Evolutionary conservation across 768 basidiomycete genomes (phyloP).

Genomic region (Pulveroboletus sp.): DNA sequence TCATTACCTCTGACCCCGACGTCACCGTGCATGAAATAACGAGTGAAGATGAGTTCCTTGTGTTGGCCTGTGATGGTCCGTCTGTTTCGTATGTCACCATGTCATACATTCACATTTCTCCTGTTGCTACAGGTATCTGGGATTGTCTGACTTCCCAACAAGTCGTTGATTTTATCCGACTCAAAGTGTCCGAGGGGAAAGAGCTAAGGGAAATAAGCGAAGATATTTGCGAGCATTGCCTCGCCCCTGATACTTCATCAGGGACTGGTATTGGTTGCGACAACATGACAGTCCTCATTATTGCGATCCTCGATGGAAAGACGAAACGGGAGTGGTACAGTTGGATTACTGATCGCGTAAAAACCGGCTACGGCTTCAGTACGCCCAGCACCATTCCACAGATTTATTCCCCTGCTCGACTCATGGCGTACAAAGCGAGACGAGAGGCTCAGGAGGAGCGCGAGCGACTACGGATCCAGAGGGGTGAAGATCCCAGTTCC

Average conservation of each 20-base stretch:
- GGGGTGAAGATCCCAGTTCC: conserved; percentile 29
- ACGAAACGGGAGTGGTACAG: conserved; percentile 90
- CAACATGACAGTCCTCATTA: conserved; percentile 95
- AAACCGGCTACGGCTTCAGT: conserved; percentile 65
- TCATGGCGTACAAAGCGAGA: conserved; percentile 59
- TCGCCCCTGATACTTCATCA: conserved; percentile 89
- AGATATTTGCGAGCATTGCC: conserved; percentile 85
- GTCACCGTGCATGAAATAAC: conserved; percentile 76
- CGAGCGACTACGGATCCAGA: conserved; percentile 36
- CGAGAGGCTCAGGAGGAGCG: conserved; percentile 53
- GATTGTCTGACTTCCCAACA: conserved; percentile 94
- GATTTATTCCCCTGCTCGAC: conserved; percentile 63
- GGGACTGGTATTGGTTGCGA: conserved; percentile 95
- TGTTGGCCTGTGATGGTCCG: conserved; percentile 96
- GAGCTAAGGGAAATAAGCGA: conserved; percentile 82
- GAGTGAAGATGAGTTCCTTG: conserved; percentile 90
- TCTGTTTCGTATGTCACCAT: background rate
- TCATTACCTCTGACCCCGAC: conserved; percentile 94
- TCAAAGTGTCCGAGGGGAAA: conserved; percentile 73
- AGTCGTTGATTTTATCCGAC: conserved; percentile 83
- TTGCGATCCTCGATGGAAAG: conserved; percentile 81
- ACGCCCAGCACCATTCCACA: conserved; percentile 77
- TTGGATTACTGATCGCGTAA: conserved; percentile 83
- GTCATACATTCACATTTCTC: conserved; percentile 3
- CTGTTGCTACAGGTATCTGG: conserved; percentile 78